Conservation (phyloP, 2,329 filamentous ascomycete genomes). For the Aspergillus vadensis region DNA sequence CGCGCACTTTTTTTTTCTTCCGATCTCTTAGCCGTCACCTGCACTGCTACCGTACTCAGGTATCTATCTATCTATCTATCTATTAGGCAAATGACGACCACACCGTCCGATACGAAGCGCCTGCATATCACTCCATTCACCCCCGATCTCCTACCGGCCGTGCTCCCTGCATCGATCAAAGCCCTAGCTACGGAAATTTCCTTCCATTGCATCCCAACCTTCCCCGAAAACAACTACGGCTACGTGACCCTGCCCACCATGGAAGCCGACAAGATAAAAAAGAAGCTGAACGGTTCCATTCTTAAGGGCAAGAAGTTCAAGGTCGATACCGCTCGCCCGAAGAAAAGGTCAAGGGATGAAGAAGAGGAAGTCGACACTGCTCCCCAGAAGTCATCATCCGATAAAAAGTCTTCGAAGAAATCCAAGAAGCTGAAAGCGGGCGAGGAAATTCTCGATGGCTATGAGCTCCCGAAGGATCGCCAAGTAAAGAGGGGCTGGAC, state of each 20-base stretch:
- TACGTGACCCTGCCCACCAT: slow-evolving; percentile 79
- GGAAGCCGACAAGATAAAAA: slow-evolving; percentile 88
- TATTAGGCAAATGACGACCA: slow-evolving; percentile 23
- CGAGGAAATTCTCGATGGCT: slow-evolving; percentile 62
- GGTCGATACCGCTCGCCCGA: slow-evolving; percentile 76
- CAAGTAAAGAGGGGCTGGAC: slow-evolving; percentile 91
- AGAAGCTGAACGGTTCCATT: slow-evolving; percentile 83
- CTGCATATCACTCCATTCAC: slow-evolving; percentile 90
- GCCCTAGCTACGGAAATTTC: slow-evolving; percentile 75
- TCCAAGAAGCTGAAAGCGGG: slow-evolving; percentile 53
- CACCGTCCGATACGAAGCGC: slow-evolving; percentile 46
- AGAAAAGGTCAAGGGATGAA: slow-evolving; percentile 53
- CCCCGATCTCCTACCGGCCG: slow-evolving; percentile 68
- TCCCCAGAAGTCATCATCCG: slow-evolving; percentile 24
- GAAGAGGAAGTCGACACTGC: slow-evolving; percentile 34
- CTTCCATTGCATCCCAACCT: slow-evolving; percentile 83
- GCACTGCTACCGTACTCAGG: background rate
- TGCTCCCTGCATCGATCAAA: slow-evolving; percentile 69
- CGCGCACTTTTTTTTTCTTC: background rate
- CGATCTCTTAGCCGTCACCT: background rate
- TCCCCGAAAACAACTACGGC: slow-evolving; percentile 87
- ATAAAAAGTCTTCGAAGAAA: slow-evolving; percentile 40
- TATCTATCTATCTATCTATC: background rate
- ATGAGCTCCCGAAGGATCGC: slow-evolving; percentile 71
- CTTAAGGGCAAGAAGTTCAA: slow-evolving; percentile 83